Conservation (phyloP, 1,284 basidiomycete genomes). For the Trichosporon coremiiforme region DNA sequence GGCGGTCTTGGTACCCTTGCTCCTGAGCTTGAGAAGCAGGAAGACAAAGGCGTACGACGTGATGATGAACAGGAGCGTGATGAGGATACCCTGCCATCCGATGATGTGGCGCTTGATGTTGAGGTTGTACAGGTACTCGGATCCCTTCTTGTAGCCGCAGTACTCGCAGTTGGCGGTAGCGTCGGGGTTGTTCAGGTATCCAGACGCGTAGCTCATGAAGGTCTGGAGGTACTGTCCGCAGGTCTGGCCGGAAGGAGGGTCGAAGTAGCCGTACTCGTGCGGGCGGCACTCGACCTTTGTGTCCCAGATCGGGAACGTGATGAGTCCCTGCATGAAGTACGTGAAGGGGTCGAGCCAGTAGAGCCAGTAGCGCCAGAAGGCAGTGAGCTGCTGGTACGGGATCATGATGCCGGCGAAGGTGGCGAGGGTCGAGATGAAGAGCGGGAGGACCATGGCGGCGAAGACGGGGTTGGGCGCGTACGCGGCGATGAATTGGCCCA, state of each 20-base stretch:
- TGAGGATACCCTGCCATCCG: slow-evolving; percentile 47
- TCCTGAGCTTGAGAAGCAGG: slow-evolving; percentile 43
- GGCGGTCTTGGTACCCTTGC: slow-evolving; percentile 42
- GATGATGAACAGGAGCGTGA: slow-evolving; percentile 41
- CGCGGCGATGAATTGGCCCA: slow-evolving; percentile 39
- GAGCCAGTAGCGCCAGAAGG: slow-evolving; percentile 46
- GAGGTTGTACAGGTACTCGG: slow-evolving; percentile 44
- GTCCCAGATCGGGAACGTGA: slow-evolving; percentile 41
- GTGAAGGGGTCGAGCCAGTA: slow-evolving; percentile 50
- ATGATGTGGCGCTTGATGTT: slow-evolving; percentile 40
- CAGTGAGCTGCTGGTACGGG: slow-evolving; percentile 41
- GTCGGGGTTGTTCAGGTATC: slow-evolving; percentile 43
- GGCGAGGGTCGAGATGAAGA: slow-evolving; percentile 34
- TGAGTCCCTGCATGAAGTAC: slow-evolving; percentile 45
- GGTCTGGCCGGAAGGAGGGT: slow-evolving; percentile 48
- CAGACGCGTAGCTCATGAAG: slow-evolving; percentile 36
- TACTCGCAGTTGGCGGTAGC: slow-evolving; percentile 44
- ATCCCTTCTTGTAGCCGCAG: slow-evolving; percentile 44
- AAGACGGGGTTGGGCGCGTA: slow-evolving; percentile 49
- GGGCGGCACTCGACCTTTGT: slow-evolving; percentile 43
- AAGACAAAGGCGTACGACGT: slow-evolving; percentile 42
- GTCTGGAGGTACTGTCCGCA: slow-evolving; percentile 45
- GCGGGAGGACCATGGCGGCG: slow-evolving; percentile 40
- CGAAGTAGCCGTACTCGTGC: slow-evolving; percentile 47
- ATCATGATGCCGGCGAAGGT: slow-evolving; percentile 45